Percentiles rank a stretch among this genome's conserved stretches.
Evolutionary conservation across 495 filamentous ascomycete genomes (phyloP).

Genomic region (Poronia punctata): DNA sequence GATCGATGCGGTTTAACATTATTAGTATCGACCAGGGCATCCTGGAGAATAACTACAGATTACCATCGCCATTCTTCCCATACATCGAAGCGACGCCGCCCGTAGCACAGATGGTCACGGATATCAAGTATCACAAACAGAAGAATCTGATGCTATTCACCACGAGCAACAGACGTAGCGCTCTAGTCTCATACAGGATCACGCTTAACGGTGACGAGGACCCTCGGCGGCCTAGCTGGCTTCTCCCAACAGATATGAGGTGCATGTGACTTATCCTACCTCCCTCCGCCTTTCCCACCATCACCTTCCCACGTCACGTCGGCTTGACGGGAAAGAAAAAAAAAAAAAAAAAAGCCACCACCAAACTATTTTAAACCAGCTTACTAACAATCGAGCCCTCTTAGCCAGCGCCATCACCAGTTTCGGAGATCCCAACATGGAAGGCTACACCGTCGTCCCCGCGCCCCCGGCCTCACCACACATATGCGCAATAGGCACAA

Average conservation of each 20-base stretch:
- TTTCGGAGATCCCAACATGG: not conserved
- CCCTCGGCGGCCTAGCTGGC: conserved; percentile 12
- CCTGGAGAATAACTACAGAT: conserved; percentile 2
- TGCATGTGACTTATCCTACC: not conserved
- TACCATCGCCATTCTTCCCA: not conserved
- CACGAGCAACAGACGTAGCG: conserved; percentile 1
- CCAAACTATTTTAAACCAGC: too few relatives aligned
- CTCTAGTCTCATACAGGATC: not conserved
- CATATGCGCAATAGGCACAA: conserved; percentile 27
- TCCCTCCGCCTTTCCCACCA: not conserved
- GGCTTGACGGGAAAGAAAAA: too few relatives aligned
- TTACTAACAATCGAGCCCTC: too few relatives aligned
- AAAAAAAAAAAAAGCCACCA: too few relatives aligned
- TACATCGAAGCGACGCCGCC: not conserved
- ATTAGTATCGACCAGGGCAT: conserved; percentile 5
- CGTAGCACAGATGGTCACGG: conserved; percentile 13
- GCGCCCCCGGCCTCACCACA: conserved; percentile 13
- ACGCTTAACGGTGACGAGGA: not conserved
- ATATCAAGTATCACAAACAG: conserved; percentile 25
- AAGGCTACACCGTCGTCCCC: conserved; percentile 12
- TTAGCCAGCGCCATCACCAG: too few relatives aligned
- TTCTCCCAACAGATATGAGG: conserved; percentile 6
- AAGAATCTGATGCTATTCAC: conserved; percentile 22
- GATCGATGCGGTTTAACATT: too few relatives aligned
- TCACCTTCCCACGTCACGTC: too few relatives aligned